Conservation (phyloP, 305 asterid species). For the Fraxinus greggii region DNA sequence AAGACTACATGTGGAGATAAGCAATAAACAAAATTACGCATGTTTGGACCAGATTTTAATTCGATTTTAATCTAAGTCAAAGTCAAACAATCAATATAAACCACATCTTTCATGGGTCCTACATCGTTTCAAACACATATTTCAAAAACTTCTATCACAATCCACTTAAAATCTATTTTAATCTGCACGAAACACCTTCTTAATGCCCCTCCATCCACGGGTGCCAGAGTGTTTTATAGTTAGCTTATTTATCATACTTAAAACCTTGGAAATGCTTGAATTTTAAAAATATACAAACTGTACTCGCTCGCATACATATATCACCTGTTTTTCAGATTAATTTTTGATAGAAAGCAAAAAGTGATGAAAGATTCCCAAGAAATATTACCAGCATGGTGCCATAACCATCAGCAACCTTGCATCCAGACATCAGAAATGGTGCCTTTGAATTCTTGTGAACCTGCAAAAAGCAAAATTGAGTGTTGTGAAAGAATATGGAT, state of each 20-base stretch:
- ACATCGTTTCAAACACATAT: too few relatives aligned
- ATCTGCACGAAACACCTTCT: too few relatives aligned
- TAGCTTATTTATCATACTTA: slow-evolving; percentile 1
- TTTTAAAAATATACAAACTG: background rate
- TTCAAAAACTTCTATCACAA: too few relatives aligned
- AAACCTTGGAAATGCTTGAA: background rate
- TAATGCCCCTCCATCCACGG: background rate
- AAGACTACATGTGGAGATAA: too few relatives aligned
- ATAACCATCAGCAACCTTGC: slow-evolving; percentile 97
- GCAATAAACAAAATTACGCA: too few relatives aligned
- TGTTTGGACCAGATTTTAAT: too few relatives aligned
- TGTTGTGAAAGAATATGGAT: slow-evolving; percentile 16
- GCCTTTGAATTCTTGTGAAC: slow-evolving; percentile 78
- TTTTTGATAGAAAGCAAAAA: background rate
- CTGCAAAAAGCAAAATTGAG: slow-evolving; percentile 38
- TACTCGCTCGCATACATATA: background rate
- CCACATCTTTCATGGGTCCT: too few relatives aligned
- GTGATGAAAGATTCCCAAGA: slow-evolving; percentile 14
- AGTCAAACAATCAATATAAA: too few relatives aligned
- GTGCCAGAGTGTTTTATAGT: background rate
- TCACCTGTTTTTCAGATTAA: background rate
- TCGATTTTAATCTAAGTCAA: too few relatives aligned
- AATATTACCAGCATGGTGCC: slow-evolving; percentile 86
- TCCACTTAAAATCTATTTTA: too few relatives aligned
- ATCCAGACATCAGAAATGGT: slow-evolving; percentile 94